A percentile compares a stretch with the other conserved stretches of the same genome.
Conservation (phyloP, 2,329 filamentous ascomycete genomes). For the Colletotrichum spaethianum region DNA sequence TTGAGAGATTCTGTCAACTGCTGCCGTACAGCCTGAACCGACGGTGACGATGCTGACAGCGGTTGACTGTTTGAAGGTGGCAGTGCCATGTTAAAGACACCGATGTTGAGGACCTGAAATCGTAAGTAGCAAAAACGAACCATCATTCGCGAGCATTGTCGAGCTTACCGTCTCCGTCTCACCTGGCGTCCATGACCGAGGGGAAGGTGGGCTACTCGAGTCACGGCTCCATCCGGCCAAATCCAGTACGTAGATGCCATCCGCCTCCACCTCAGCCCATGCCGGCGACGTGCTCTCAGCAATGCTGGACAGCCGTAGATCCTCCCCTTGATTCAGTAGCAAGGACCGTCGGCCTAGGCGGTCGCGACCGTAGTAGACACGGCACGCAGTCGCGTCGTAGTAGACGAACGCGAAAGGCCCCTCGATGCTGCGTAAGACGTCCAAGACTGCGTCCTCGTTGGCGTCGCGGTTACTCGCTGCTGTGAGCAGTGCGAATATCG, state of each 20-base stretch:
- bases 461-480: conserved; percentile 53
- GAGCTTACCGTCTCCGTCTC: conserved; percentile 63
- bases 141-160: conserved; percentile 10
- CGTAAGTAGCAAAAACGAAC: conserved; percentile 57
- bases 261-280: conserved; percentile 87
- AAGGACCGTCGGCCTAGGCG: conserved; percentile 89
- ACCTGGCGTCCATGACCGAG: conserved; percentile 50
- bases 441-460: conserved; percentile 57
- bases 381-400: conserved; percentile 73
- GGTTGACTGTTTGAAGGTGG: conserved; percentile 52
- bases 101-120: conserved; percentile 67
- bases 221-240: conserved; percentile 52
- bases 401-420: conserved; percentile 95
- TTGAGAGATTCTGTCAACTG: conserved; percentile 74
- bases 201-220: not conserved
- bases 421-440: conserved; percentile 72
- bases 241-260: conserved; percentile 82
- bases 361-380: conserved; percentile 88
- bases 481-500: conserved; percentile 74
- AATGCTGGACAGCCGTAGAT: conserved; percentile 79
- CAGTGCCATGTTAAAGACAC: conserved; percentile 64
- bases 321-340: conserved; percentile 66
- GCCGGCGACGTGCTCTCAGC: conserved; percentile 65
- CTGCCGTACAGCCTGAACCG: conserved; percentile 67
- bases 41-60: conserved; percentile 54